Conservation (phyloP, 1,284 basidiomycete genomes). For the Mycena citricolor region DNA sequence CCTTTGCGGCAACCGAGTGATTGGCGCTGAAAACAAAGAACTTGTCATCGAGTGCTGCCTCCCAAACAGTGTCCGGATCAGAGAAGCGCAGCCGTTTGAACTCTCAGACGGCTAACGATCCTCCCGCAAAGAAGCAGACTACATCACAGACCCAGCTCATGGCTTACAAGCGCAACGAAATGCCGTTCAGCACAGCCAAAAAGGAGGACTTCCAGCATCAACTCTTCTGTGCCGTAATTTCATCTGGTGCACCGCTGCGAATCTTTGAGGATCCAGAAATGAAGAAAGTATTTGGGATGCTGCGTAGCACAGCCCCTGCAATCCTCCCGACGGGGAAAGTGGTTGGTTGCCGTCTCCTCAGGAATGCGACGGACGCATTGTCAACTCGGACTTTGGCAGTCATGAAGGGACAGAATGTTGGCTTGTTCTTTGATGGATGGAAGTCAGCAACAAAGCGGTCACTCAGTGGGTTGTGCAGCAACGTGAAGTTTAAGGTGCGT, state of each 20-base stretch:
- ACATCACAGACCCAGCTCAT: neutral
- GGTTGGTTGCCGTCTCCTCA: constrained; percentile 10
- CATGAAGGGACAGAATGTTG: constrained; percentile 1
- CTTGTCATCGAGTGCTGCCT: neutral
- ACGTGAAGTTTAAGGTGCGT: constrained; percentile 17
- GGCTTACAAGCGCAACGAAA: neutral
- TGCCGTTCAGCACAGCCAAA: neutral
- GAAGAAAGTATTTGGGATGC: constrained; percentile 12
- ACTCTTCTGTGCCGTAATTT: constrained; percentile 13
- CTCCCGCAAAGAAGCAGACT: constrained; percentile 1
- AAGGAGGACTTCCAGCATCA: constrained; percentile 8
- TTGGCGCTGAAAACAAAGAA: neutral
- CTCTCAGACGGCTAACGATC: neutral
- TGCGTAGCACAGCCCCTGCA: constrained; percentile 5
- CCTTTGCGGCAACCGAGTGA: neutral
- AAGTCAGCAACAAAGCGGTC: constrained; percentile 11
- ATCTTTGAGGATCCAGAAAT: constrained; percentile 18
- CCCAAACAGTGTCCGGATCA: neutral
- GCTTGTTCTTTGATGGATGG: constrained; percentile 16
- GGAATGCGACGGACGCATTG: constrained; percentile 2
- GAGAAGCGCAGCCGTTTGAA: neutral
- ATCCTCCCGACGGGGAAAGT: constrained; percentile 15
- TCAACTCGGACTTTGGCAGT: neutral
- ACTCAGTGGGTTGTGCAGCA: constrained; percentile 15
- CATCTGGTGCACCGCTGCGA: constrained; percentile 3